Evolutionary conservation across 371 early-diverging fungal genomes (phyloP), one percentile per base, ranked within the genome.

Genomic region (Mortierella sp.): DNA sequence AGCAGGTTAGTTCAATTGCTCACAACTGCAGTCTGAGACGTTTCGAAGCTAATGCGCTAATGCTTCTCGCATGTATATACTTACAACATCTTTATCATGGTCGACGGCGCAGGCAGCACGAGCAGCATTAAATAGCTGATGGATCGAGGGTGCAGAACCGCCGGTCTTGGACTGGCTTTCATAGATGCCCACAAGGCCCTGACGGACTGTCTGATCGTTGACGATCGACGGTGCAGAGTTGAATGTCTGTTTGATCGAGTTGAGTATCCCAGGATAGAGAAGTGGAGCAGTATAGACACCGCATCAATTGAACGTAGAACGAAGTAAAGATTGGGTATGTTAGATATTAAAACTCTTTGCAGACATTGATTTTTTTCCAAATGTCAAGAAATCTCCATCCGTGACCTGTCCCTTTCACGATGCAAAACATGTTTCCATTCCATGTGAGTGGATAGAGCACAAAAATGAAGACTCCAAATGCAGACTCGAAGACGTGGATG

Each of bases 21-120:
- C 60, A 14, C 12, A 34, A 4, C 37, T 34, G 37, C 37, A 34
- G 37, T 34, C 4, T 34, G 37, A 34, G 14, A 34, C n/a, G 70
- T 72, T 23, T 41, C 67, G 26, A 78, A 63, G n/a, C n/a, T n/a
- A n/a, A n/a, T n/a, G n/a, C n/a, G n/a, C n/a, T n/a, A n/a, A n/a
- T n/a, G n/a, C n/a, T n/a, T n/a, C n/a, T n/a, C n/a, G n/a, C n/a
- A 28, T 67, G 46, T 34, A 51, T 58, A 1, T 30, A 31, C 59
- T 27, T 56, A 83, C 70, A 44, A 81, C 79, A 31, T 76, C 67
- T 57, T 80, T 79, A 60, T 83, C 83, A 32, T 69, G 72, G 12
- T 81, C 83, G 41, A 79, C 75, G 21, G 79, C 83, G 66, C 81
- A 81, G 42, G 79, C 69, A 14, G 67, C 58, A 11, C 79, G 76